Evolutionary conservation across 345 rosid genomes (phyloP).

Genomic region (Abelmoschus esculentus): DNA sequence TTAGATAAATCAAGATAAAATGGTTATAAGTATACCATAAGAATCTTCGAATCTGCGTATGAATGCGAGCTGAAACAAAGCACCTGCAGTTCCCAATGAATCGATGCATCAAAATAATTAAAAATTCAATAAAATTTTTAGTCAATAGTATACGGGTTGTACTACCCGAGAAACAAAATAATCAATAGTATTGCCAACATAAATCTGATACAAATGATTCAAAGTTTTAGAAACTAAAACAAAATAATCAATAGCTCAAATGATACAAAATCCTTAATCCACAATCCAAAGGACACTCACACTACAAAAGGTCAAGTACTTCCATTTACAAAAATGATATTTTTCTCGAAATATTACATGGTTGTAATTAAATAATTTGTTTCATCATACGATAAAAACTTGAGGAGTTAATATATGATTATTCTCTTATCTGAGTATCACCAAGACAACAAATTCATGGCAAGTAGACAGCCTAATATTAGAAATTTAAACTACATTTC

Average conservation of each 20-base stretch:
- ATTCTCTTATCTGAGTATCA: not conserved
- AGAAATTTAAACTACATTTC: not conserved
- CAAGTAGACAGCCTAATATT: not conserved
- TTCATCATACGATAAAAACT: not conserved
- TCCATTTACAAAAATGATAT: not conserved
- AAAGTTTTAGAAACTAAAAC: too few species aligned
- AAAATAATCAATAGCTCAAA: too few species aligned
- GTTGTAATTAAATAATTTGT: not conserved
- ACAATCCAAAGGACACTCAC: not conserved
- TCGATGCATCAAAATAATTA: not conserved
- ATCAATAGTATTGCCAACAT: too few species aligned
- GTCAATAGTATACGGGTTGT: too few species aligned
- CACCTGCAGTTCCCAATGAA: constrained; percentile 43
- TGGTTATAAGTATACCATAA: constrained; percentile 33
- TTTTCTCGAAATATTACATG: not conserved
- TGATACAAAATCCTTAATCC: too few species aligned
- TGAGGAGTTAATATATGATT: not conserved
- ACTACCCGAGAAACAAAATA: too few species aligned
- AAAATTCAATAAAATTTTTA: not conserved
- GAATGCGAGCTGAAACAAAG: constrained; percentile 80
- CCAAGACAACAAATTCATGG: not conserved
- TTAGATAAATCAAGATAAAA: not conserved
- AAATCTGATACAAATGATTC: too few species aligned
- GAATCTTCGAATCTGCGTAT: constrained; percentile 66
- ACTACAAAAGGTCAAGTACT: not conserved